phyloP scores from a whole-genome alignment of 73 alveolate genomes.

The Paramecium pentaurelia region DNA sequence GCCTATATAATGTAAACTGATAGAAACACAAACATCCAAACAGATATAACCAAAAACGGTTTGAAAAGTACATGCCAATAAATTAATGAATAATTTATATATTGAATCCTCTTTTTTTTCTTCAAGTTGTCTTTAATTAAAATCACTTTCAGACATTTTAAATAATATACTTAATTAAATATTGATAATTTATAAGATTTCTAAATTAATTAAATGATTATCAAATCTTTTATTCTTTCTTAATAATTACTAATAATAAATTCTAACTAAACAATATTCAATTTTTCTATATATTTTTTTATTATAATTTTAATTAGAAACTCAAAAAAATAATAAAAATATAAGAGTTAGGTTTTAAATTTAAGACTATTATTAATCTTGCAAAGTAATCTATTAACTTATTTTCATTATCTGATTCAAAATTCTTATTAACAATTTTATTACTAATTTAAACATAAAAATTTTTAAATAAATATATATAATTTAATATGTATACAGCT shows the following conservation, averaged over 20 bases:
- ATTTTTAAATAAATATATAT: background rate
- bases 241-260: background rate
- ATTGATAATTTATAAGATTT: background rate
- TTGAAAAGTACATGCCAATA: background rate
- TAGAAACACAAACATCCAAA: background rate
- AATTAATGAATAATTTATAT: background rate
- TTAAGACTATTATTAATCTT: no score
- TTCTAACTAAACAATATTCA: background rate
- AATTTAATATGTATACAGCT: background rate
- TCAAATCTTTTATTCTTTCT: background rate
- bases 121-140: background rate
- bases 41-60: slow-evolving; percentile 44
- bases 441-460: background rate
- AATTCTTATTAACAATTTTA: background rate
- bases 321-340: no score
- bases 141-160: background rate
- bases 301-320: no score
- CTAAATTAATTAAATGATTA: background rate
- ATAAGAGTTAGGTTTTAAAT: no score
- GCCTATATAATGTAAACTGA: slow-evolving; percentile 1
- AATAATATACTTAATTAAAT: background rate
- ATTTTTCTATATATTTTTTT: no score
- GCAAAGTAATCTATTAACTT: background rate
- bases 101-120: background rate
- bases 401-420: background rate